Evolutionary conservation across 2,329 filamentous ascomycete species (phyloP), one percentile per base, ranked within the genome.

Genomic region (Blastomyces parvus): DNA sequence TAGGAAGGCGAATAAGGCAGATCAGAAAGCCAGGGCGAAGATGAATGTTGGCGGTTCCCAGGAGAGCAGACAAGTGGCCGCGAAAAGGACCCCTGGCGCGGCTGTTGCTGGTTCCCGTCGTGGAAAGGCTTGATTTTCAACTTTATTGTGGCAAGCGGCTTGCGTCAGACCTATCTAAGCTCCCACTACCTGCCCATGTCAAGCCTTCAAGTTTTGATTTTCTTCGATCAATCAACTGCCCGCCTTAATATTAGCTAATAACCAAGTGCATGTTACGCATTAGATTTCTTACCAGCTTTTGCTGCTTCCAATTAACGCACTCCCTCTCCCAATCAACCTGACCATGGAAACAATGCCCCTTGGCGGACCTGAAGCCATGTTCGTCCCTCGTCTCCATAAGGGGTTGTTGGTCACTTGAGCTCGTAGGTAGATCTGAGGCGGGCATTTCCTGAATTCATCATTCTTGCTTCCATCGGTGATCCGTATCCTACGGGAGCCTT

Each of bases 281-380:
- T 44, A 17, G 17, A 44, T 52, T 1, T 27, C 48, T 14, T 17
- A 13, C 48, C 48, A 52, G 48, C 22, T 52, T 52, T 7, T 25
- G n/a, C 27, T 52, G 8, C 25, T 50, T 50, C n/a, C 25, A 22
- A 19, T 56, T 33, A 27, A 64, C 52, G 27, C n/a, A 36, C 9
- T 7, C 33, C 1, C 14, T 25, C 57, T 9, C 19, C 17, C 48
- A 7, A 63, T 58, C n/a, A 62, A 63, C 48, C 40, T 44, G 7
- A 50, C 57, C 53, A 63, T 5, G 27, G 44, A 62, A 46, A 56
- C 52, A 14, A 57, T 1, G 30, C 36, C 60, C 48, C 2, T 50
- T 7, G n/a, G n/a, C n/a, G n/a, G 44, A 84, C 70, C 84, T 82
- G 75, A 85, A 80, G 61, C 83, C 79, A 67, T 83, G 82, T 62